Conservation (phyloP, 352 stramenopile species). For the Phytophthora cactorum region DNA sequence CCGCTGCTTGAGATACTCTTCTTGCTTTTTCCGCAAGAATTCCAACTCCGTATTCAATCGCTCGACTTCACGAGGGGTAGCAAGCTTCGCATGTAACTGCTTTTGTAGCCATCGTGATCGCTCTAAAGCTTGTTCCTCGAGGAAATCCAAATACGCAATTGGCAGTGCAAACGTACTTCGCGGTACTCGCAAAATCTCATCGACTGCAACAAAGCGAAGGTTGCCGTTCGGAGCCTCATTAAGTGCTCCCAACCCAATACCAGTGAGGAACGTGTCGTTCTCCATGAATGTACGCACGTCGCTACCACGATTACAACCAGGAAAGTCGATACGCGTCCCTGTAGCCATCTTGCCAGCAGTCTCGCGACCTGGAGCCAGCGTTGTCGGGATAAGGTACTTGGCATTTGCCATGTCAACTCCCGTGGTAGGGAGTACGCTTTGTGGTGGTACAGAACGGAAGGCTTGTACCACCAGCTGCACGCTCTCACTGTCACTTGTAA, state of each 20-base stretch:
- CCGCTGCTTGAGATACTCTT: slow-evolving; percentile 79
- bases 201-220: slow-evolving; percentile 67
- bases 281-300: slow-evolving; percentile 57
- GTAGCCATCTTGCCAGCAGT: slow-evolving; percentile 29
- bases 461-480: slow-evolving; percentile 62
- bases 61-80: slow-evolving; percentile 31
- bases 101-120: slow-evolving; percentile 63
- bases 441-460: slow-evolving; percentile 53
- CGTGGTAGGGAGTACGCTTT: slow-evolving; percentile 62
- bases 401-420: slow-evolving; percentile 76
- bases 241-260: slow-evolving; percentile 30
- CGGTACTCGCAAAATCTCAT: slow-evolving; percentile 81
- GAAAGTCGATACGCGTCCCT: slow-evolving; percentile 24
- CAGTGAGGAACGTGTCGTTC: slow-evolving; percentile 69
- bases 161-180: slow-evolving; percentile 76
- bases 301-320: slow-evolving; percentile 29
- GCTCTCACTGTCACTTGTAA: slow-evolving; percentile 38
- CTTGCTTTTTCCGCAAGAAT: slow-evolving; percentile 69
- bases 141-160: slow-evolving; percentile 75
- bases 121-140: slow-evolving; percentile 70
- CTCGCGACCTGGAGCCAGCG: slow-evolving; percentile 44
- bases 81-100: slow-evolving; percentile 30
- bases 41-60: slow-evolving; percentile 59
- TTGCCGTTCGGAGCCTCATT: slow-evolving; percentile 38
- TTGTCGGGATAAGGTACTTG: slow-evolving; percentile 81